phyloP scores from a whole-genome alignment of 1,284 basidiomycete species.

The Anthracocystis walkeri region DNA sequence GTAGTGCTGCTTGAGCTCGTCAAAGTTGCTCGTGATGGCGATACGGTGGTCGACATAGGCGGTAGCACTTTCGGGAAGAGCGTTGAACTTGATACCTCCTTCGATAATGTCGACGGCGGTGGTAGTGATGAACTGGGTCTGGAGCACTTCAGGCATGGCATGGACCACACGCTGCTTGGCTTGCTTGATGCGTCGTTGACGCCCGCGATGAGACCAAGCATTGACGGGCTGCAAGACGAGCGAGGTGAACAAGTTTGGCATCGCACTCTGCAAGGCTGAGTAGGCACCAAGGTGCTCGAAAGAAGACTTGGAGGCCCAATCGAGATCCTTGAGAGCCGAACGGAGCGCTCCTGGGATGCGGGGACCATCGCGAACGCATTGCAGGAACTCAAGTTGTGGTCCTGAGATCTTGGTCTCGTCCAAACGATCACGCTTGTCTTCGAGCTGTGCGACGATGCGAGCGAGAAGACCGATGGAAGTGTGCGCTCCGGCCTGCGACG shows the following conservation, averaged over 20 bases:
- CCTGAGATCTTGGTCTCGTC: conserved; percentile 39
- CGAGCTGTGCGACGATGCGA: conserved; percentile 37
- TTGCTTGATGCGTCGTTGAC: conserved; percentile 30
- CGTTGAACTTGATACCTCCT: conserved; percentile 79
- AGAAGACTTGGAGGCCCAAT: conserved; percentile 48
- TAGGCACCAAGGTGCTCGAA: conserved; percentile 26
- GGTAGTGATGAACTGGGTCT: conserved; percentile 76
- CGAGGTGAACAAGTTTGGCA: conserved; percentile 36
- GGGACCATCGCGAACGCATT: conserved; percentile 73
- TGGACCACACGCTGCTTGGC: conserved; percentile 28
- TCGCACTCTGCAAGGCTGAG: conserved; percentile 22
- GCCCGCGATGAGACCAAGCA: conserved; percentile 36
- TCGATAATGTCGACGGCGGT: conserved; percentile 78
- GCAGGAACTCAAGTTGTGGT: conserved; percentile 70
- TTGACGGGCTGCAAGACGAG: conserved; percentile 27
- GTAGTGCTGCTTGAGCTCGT: conserved; percentile 72
- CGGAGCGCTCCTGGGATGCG: conserved; percentile 71
- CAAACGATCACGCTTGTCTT: conserved; percentile 42
- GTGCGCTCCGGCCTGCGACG: conserved; percentile 70
- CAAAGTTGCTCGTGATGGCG: conserved; percentile 73
- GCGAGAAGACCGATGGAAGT: conserved; percentile 48
- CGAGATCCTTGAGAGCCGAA: conserved; percentile 69
- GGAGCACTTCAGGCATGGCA: conserved; percentile 49
- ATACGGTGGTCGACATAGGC: conserved; percentile 77
- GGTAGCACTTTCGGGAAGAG: conserved; percentile 75